A percentile compares a stretch with the other conserved stretches of the same genome.
These are phyloP conservation scores for Eimeria praecox DNA, from an alignment of 169 alveolate genomes.

Conservation along the genomic window DNA sequence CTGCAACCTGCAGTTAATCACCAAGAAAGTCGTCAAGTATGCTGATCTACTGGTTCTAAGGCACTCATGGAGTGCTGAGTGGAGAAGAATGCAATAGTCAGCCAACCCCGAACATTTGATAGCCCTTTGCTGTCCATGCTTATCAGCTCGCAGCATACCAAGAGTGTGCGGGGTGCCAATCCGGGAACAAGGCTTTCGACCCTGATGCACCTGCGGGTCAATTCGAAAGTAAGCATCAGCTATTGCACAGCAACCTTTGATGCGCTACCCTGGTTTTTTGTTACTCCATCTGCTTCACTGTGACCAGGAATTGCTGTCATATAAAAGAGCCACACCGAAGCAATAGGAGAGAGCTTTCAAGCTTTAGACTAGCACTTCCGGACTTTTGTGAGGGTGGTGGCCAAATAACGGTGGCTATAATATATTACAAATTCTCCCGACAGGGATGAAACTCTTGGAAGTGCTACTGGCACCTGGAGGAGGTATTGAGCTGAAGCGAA, in stretches of 20 bases:
- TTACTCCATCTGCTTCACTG: background rate
- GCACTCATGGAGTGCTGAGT: background rate
- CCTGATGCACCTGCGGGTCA: slow-evolving; percentile 33
- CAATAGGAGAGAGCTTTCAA: background rate
- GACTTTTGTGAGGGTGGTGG: background rate
- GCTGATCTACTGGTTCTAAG: background rate
- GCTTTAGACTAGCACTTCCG: background rate
- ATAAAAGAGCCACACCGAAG: background rate
- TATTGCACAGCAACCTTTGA: background rate
- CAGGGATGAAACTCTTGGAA: background rate
- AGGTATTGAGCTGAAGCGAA: slow-evolving; percentile 74
- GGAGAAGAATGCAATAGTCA: background rate
- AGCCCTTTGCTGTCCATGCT: background rate
- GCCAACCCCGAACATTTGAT: background rate
- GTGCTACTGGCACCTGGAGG: slow-evolving; percentile 52
- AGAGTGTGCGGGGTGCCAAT: slow-evolving; percentile 38
- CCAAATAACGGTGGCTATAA: background rate
- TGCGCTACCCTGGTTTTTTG: background rate
- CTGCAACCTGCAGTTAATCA: slow-evolving; percentile 1
- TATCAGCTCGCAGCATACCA: background rate
- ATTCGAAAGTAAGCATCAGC: background rate
- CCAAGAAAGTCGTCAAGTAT: background rate
- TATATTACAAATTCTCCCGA: background rate
- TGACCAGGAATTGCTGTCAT: background rate
- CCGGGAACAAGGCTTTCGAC: slow-evolving; percentile 68